Evolutionary conservation across 345 rosid species (phyloP).

Genomic region (Erysimum cheiranthoides): DNA sequence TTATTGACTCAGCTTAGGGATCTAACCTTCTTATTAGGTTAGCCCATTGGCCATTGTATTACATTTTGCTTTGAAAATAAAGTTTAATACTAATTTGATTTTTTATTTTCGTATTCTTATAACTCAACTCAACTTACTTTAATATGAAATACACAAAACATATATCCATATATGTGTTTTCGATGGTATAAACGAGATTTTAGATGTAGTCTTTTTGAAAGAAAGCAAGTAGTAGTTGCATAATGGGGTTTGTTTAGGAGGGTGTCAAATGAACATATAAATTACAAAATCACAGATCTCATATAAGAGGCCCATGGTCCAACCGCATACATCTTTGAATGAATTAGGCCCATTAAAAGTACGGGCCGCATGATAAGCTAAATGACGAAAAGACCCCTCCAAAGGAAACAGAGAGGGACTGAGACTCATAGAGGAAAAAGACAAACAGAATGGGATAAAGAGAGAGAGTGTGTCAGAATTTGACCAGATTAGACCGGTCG

Average conservation of each 20-base stretch:
- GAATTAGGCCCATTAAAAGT: neutral
- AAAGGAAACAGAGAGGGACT: neutral
- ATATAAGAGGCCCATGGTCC: neutral
- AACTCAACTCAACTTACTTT: too few species aligned
- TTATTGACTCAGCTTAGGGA: neutral
- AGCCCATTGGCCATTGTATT: too few species aligned
- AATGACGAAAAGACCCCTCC: constrained; percentile 13
- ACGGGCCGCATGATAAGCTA: neutral
- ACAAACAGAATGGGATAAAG: constrained; percentile 37
- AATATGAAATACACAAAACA: too few species aligned
- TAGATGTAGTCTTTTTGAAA: too few species aligned
- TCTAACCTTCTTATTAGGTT: neutral
- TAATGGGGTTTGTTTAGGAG: too few species aligned
- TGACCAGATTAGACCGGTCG: constrained; percentile 42
- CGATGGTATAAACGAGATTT: too few species aligned
- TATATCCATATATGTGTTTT: too few species aligned
- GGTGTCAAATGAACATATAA: neutral
- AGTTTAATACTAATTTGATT: too few species aligned
- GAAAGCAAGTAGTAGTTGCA: too few species aligned
- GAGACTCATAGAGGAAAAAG: constrained; percentile 19
- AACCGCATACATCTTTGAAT: neutral
- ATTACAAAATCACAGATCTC: neutral
- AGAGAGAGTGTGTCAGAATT: constrained; percentile 37
- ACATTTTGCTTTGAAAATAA: too few species aligned
- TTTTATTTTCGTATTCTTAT: too few species aligned